phyloP scores from a whole-genome alignment of 306 rosid species.

The Lathyrus tuberosus region DNA sequence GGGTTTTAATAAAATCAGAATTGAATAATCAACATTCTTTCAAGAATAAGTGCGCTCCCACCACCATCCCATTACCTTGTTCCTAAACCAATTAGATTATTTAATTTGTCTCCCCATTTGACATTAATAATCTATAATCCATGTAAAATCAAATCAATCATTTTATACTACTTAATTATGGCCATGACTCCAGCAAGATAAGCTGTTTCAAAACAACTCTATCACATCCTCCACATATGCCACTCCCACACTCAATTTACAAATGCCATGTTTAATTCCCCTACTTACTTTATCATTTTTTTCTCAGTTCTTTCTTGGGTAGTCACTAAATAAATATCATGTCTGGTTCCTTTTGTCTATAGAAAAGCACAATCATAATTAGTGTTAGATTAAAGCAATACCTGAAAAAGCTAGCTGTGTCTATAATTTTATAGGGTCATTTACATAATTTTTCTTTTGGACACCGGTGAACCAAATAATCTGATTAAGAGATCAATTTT shows the following conservation, averaged over 20 bases:
- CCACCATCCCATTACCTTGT: constrained; percentile 28
- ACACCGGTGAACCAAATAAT: no score
- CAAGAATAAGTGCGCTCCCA: constrained; percentile 36
- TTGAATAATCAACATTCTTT: neutral
- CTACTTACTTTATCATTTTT: neutral
- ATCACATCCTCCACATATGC: neutral
- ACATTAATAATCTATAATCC: constrained; percentile 27
- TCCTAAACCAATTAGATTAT: constrained; percentile 19
- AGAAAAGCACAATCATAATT: neutral
- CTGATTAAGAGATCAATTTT: no score
- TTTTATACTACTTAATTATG: neutral
- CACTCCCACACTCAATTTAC: constrained; percentile 17
- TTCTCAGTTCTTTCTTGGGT: constrained; percentile 16
- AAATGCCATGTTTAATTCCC: constrained; percentile 27
- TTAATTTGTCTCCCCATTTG: constrained; percentile 20
- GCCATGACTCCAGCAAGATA: neutral
- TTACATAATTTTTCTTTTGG: constrained; percentile 16
- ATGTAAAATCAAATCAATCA: constrained; percentile 14
- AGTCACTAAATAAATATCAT: constrained; percentile 15
- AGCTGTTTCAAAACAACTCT: constrained; percentile 6
- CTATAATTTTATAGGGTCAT: neutral
- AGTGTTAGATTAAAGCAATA: neutral
- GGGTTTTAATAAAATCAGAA: neutral
- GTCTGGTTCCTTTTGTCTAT: neutral
- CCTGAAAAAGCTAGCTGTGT: neutral